Base-by-base conservation (phyloP, 805 yeast genomes). In the Yamadazyma kitorensis region DNA sequence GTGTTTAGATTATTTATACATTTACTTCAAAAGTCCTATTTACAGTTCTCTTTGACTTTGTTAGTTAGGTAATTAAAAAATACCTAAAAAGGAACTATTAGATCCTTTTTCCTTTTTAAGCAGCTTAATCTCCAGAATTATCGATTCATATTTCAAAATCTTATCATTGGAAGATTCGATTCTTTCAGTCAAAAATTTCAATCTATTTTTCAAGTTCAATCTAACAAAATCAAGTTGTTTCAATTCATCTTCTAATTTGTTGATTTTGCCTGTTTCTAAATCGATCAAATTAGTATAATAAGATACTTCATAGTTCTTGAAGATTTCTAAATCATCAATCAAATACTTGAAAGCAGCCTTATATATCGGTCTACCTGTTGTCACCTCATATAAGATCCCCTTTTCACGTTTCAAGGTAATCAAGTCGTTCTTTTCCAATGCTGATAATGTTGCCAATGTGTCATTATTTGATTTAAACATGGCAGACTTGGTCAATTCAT, bases 301-400 rank as follows among this genome's bases (percentile, higher is more conserved):
- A 16, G 76, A 70, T 2, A 81, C 68, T 54, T 87, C 95, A 54
- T 86, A 70, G 9, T 77, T 67, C 16, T 76, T 76, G 36, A 68
- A 73, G 5, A 84, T 59, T 12, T 70, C 67, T 11, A 63, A 49
- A 52, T 88, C 89, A 2, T 66, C 45, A 3, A 79, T 71, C 51
- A 93, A 66, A 39, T 74, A 73, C 37, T 67, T 49, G 61, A 91
- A 93, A 0, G 98, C 96, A 0, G 89, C 85, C 37, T 73, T 71
- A 56, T 68, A 88, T 15, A 93, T 62, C 2, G 98, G 98, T 48
- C 88, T 80, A 0, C 96, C 95, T 1, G 95, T 86, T 14, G 62
- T 58, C 13, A 93, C 74, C 5, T 73, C 72, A 28, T 68, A 63
- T 14, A 86, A 59, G 17, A 86, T 73, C 12, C 97, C 98, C 43